phyloP scores from a whole-genome alignment of 768 basidiomycete genomes.

The Boletales sp. region DNA sequence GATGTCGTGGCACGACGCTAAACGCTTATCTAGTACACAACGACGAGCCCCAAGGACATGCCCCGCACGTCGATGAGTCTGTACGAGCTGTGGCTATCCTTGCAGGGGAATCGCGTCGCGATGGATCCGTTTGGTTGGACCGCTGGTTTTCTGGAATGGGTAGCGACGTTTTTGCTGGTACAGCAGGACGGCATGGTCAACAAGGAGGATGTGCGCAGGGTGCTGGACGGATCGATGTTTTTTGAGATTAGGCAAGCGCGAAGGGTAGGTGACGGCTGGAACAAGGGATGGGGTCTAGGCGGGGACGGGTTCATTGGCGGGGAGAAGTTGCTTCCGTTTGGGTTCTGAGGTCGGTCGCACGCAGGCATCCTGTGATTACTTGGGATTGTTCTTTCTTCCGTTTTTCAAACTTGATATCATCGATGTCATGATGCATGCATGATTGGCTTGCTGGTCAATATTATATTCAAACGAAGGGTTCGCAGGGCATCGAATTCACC shows the following conservation, averaged over 20 bases:
- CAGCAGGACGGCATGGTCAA: constrained; percentile 37
- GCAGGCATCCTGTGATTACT: too few species aligned
- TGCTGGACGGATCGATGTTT: constrained; percentile 41
- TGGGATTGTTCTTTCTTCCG: background rate
- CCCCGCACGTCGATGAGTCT: constrained; percentile 26
- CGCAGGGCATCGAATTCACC: too few species aligned
- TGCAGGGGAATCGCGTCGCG: constrained; percentile 29
- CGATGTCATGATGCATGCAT: background rate
- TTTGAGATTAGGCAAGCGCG: constrained; percentile 30
- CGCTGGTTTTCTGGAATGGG: constrained; percentile 38
- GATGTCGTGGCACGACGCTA: background rate
- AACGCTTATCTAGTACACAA: constrained; percentile 11
- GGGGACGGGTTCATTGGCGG: constrained; percentile 32
- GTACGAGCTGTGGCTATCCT: constrained; percentile 30
- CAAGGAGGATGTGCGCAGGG: constrained; percentile 40
- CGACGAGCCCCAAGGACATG: constrained; percentile 1
- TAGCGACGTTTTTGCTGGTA: constrained; percentile 36
- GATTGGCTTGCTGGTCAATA: too few species aligned
- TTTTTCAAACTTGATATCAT: too few species aligned
- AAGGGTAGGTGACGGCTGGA: constrained; percentile 19
- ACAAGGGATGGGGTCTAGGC: constrained; percentile 28
- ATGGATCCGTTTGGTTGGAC: constrained; percentile 37
- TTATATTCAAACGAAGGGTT: too few species aligned
- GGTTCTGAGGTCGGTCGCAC: constrained; percentile 11
- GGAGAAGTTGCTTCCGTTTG: constrained; percentile 27